Percentiles rank a stretch among this genome's conserved stretches.
Conservation (phyloP, 768 basidiomycete genomes). For the Gymnopilus junonius region DNA sequence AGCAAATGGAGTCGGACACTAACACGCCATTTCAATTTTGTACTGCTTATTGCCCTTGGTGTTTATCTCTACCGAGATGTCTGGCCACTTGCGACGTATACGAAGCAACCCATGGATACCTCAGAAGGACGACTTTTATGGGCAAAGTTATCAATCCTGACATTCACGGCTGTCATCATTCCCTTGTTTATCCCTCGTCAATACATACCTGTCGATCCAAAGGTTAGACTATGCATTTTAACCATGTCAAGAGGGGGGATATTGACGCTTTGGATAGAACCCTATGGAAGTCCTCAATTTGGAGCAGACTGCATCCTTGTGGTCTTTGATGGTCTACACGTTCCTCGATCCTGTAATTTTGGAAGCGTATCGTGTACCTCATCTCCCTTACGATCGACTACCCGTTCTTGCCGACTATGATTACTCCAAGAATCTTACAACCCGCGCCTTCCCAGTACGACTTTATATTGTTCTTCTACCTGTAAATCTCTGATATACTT, state of each 20-base stretch:
- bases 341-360: constrained; percentile 60
- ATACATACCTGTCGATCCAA: constrained; percentile 58
- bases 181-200: constrained; percentile 56
- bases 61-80: constrained; percentile 58
- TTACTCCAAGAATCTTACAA: constrained; percentile 27
- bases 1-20: neutral
- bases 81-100: constrained; percentile 58
- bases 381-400: constrained; percentile 54
- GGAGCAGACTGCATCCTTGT: constrained; percentile 56
- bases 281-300: constrained; percentile 35
- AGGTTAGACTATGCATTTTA: constrained; percentile 22
- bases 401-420: constrained; percentile 71
- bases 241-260: neutral
- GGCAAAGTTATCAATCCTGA: constrained; percentile 32
- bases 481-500: constrained; percentile 17
- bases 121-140: constrained; percentile 34
- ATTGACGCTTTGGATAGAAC: neutral
- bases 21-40: constrained; percentile 6
- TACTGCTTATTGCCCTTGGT: constrained; percentile 42
- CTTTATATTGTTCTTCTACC: neutral
- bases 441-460: constrained; percentile 23
- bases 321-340: constrained; percentile 50
- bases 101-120: constrained; percentile 43
- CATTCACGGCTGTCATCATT: constrained; percentile 46
- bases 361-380: constrained; percentile 45